These are phyloP conservation scores for Cytospora chrysosperma DNA, from an alignment of 2,329 filamentous ascomycete genomes.

Conservation along the genomic window DNA sequence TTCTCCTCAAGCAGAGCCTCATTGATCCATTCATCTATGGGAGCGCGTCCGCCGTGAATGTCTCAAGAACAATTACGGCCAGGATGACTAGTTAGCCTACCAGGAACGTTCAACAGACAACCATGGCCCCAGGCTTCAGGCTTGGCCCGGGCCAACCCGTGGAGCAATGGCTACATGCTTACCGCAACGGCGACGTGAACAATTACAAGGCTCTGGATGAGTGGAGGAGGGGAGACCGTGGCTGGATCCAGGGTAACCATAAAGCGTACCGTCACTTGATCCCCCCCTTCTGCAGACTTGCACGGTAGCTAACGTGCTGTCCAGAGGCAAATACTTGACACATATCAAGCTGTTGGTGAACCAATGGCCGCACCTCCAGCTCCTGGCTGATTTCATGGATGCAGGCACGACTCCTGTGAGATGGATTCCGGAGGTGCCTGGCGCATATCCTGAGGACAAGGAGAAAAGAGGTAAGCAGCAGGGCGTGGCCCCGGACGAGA, in stretches of 20 bases:
- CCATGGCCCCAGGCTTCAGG: constrained; percentile 4
- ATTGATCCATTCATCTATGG: not conserved
- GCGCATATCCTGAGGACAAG: constrained; percentile 1
- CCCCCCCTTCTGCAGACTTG: not conserved
- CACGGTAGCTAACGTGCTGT: not conserved
- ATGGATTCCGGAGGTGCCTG: constrained; percentile 17
- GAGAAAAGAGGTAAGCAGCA: not conserved
- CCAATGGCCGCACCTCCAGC: constrained; percentile 21
- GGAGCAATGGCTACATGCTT: constrained; percentile 20
- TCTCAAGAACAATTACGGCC: not conserved
- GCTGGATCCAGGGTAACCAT: not conserved
- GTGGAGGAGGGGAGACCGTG: not conserved
- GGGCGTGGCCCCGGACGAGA: not conserved
- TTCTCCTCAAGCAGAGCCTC: constrained; percentile 13
- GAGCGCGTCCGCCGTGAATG: not conserved
- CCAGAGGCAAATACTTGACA: constrained; percentile 14
- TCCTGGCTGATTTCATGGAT: constrained; percentile 26
- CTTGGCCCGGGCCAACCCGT: constrained; percentile 11
- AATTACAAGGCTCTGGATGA: not conserved
- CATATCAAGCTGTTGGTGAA: constrained; percentile 7
- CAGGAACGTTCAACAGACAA: not conserved
- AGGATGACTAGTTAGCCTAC: not conserved
- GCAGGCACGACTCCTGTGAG: constrained; percentile 21
- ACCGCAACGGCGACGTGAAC: constrained; percentile 19
- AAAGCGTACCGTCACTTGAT: not conserved